Evolutionary conservation across 2,329 filamentous ascomycete species (phyloP).

Genomic region (Huntiella moniliformis): DNA sequence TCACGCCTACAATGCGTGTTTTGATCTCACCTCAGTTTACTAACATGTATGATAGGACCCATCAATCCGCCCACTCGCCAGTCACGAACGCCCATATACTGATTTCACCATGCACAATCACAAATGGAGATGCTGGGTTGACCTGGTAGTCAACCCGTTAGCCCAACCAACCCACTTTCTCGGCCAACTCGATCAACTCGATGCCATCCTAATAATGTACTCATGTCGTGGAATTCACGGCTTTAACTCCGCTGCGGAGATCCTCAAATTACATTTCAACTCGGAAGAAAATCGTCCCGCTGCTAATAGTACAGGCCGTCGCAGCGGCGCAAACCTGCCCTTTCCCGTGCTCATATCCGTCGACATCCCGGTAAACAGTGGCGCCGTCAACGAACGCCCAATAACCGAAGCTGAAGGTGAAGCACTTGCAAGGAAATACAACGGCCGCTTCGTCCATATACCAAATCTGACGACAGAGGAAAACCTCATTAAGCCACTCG

Average conservation of each 20-base stretch:
- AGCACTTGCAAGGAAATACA: slow-evolving; percentile 6
- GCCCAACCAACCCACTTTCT: slow-evolving; percentile 10
- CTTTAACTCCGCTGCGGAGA: slow-evolving; percentile 7
- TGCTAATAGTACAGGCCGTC: not conserved
- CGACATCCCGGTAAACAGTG: not conserved
- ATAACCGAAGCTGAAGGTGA: slow-evolving; percentile 3
- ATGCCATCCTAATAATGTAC: slow-evolving; percentile 9
- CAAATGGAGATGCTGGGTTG: slow-evolving; percentile 10
- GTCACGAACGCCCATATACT: slow-evolving; percentile 7
- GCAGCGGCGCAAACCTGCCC: slow-evolving; percentile 1
- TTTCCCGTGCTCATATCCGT: slow-evolving; percentile 8
- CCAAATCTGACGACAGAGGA: slow-evolving; percentile 2
- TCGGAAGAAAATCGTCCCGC: not conserved
- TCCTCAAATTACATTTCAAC: slow-evolving; percentile 7
- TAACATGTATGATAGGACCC: not conserved
- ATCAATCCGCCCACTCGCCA: not conserved
- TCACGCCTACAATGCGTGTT: not conserved
- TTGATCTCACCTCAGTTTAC: no score
- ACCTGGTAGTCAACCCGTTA: slow-evolving; percentile 10
- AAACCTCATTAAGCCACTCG: slow-evolving; percentile 3
- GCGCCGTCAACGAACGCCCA: slow-evolving; percentile 1
- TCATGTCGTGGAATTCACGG: slow-evolving; percentile 3
- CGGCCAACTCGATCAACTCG: slow-evolving; percentile 10
- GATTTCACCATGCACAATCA: slow-evolving; percentile 5
- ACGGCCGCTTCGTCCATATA: slow-evolving; percentile 9